A percentile compares a stretch with the other conserved stretches of the same genome.
Evolutionary conservation across 768 basidiomycete genomes (phyloP).

Genomic region (Rhizopogon roseolus): DNA sequence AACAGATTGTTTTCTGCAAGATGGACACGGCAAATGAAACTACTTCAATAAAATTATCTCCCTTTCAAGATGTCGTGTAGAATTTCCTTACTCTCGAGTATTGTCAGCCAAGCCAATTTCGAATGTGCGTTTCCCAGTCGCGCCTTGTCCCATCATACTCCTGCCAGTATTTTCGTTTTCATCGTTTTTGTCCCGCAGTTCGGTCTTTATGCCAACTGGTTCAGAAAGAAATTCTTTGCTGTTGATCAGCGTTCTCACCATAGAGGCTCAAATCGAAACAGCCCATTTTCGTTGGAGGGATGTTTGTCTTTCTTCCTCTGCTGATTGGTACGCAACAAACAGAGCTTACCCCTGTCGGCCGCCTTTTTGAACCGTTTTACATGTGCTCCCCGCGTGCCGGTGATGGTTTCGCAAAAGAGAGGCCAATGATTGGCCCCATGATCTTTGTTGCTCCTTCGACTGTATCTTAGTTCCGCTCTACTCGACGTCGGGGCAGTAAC

Average conservation of each 20-base stretch:
- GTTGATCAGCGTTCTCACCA: background rate
- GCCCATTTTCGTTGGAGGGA: background rate
- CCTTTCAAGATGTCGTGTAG: too few species aligned
- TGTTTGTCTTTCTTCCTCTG: background rate
- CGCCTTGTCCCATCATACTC: background rate
- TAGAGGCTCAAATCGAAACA: background rate
- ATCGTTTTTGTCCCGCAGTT: background rate
- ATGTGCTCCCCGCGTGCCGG: background rate
- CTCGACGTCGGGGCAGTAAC: background rate
- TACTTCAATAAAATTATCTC: background rate
- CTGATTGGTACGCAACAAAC: background rate
- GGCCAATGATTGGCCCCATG: background rate
- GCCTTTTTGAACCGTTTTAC: background rate
- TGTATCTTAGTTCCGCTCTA: background rate
- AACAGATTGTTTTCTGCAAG: background rate
- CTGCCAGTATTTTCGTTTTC: background rate
- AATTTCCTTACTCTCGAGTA: background rate
- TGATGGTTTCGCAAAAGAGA: background rate
- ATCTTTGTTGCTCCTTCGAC: background rate
- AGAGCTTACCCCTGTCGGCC: too few species aligned
- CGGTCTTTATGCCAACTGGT: background rate
- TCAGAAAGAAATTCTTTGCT: background rate
- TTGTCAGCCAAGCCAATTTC: background rate
- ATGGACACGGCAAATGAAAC: background rate
- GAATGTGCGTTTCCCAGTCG: background rate